These are phyloP conservation scores for Alectoria sarmentosa DNA, from an alignment of 495 filamentous ascomycete genomes.

Conservation along the genomic window DNA sequence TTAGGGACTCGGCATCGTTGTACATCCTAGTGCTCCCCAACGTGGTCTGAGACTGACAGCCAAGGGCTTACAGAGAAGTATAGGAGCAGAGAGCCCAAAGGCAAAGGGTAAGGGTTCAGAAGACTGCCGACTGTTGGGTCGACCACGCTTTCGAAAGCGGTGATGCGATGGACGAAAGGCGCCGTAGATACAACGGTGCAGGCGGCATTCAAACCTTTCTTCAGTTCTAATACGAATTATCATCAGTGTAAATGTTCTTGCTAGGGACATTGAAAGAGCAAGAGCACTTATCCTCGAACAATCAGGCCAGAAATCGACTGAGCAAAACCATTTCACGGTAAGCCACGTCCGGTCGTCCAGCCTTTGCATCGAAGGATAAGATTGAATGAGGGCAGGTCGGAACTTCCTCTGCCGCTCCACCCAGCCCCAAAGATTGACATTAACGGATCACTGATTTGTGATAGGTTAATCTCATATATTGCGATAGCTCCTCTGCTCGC, in stretches of 20 bases:
- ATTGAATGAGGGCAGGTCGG: too few species aligned
- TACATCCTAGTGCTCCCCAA: not conserved
- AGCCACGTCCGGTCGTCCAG: too few species aligned
- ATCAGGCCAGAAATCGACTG: too few species aligned
- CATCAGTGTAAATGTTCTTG: not conserved
- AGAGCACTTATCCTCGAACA: not conserved
- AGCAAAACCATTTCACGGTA: too few species aligned
- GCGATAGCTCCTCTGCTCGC: not conserved
- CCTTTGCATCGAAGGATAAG: too few species aligned
- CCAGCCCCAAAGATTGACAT: not conserved
- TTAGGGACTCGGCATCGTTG: not conserved
- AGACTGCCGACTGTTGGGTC: too few species aligned
- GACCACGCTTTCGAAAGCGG: too few species aligned
- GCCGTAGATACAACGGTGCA: not conserved
- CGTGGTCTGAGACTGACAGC: too few species aligned
- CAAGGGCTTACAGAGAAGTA: not conserved
- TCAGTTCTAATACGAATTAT: not conserved
- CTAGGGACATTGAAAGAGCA: not conserved
- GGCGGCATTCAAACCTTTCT: not conserved
- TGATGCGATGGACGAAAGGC: not conserved
- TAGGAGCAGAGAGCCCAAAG: not conserved
- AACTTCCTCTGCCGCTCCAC: too few species aligned
- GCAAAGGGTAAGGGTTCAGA: too few species aligned
- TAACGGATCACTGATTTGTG: not conserved
- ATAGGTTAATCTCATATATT: not conserved